phyloP scores from a whole-genome alignment of 139 green algal genomes.

The Picochlorum sp. region DNA sequence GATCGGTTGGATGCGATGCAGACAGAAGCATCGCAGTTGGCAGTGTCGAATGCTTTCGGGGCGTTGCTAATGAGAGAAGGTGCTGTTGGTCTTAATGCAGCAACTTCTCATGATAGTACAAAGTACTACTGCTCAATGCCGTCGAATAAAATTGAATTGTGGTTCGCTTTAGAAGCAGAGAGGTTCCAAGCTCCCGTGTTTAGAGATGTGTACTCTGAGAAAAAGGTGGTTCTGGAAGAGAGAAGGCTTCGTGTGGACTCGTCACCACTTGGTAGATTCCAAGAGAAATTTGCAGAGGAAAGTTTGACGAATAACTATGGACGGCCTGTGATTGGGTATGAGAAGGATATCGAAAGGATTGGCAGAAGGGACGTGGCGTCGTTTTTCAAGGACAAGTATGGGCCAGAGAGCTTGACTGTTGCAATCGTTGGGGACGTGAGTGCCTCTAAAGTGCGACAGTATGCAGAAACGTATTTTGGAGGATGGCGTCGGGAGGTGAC shows the following conservation, averaged over 20 bases:
- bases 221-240: conserved; percentile 75
- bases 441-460: conserved; percentile 17
- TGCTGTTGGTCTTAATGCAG: conserved; percentile 77
- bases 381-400: conserved; percentile 54
- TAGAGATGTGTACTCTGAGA: conserved; percentile 75
- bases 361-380: conserved; percentile 47
- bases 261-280: conserved; percentile 50
- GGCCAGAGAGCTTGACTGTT: conserved; percentile 43
- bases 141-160: conserved; percentile 64
- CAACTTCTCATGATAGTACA: conserved; percentile 74
- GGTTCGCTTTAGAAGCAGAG: conserved; percentile 80
- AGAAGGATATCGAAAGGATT: conserved; percentile 42
- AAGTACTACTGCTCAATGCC: conserved; percentile 53
- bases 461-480: conserved; percentile 67
- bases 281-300: conserved; percentile 21
- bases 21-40: conserved; percentile 31
- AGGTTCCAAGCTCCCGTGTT: conserved; percentile 68
- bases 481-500: conserved; percentile 23
- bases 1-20: conserved; percentile 23
- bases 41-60: conserved; percentile 69
- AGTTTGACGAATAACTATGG: conserved; percentile 59
- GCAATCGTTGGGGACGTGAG: conserved; percentile 52
- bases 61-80: conserved; percentile 46
- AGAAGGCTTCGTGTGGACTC: conserved; percentile 68
- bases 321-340: conserved; percentile 69